phyloP scores from a whole-genome alignment of 768 basidiomycete species.

The Daedalea quercina region DNA sequence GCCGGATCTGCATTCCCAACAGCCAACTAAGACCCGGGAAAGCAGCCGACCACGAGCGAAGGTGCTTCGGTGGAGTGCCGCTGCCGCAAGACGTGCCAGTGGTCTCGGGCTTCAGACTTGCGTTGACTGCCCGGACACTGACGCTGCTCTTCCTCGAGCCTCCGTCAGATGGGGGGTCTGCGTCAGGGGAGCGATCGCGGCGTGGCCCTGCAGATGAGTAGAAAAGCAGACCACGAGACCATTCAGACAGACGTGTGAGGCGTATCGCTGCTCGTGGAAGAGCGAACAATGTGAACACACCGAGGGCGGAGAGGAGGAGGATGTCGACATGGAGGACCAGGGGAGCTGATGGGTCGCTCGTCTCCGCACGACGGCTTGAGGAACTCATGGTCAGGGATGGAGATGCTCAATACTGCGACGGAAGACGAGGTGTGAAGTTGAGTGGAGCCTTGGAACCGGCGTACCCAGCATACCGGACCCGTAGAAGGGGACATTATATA shows the following conservation, averaged over 20 bases:
- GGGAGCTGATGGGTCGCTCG: no score
- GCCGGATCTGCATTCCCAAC: background rate
- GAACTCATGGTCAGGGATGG: no score
- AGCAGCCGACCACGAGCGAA: background rate
- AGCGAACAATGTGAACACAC: constrained; percentile 34
- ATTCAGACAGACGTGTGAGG: constrained; percentile 44
- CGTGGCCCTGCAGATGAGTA: constrained; percentile 7
- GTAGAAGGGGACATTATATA: no score
- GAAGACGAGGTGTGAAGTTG: no score
- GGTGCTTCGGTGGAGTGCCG: background rate
- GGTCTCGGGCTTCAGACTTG: no score
- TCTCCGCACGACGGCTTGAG: no score
- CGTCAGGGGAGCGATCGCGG: background rate
- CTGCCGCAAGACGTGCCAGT: no score
- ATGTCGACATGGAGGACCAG: constrained; percentile 26
- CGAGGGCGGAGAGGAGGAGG: constrained; percentile 36
- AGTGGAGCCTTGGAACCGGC: no score
- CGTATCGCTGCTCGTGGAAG: constrained; percentile 48
- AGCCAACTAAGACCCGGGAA: background rate
- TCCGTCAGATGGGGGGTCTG: background rate
- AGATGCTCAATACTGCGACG: no score
- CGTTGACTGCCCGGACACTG: no score
- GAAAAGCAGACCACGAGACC: constrained; percentile 48
- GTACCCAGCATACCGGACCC: no score
- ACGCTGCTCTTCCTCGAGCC: background rate